Evolutionary conservation across 192 early-diverging fungal genomes (phyloP).

Genomic region (Lobosporangium transversale): DNA sequence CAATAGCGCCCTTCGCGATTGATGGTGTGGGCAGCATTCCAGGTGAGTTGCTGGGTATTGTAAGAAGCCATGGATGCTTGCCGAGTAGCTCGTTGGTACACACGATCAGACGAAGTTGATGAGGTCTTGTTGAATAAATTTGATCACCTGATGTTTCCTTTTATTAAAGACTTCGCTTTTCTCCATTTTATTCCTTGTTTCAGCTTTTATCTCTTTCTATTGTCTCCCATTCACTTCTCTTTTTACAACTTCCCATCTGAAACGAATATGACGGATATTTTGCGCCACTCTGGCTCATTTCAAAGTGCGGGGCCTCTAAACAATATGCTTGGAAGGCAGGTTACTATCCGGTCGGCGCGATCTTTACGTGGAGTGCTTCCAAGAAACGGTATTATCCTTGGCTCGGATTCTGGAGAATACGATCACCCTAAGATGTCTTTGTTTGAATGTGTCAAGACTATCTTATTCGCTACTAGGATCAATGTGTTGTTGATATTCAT

Average conservation of each 20-base stretch:
- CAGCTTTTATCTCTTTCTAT: no score
- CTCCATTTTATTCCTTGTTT: no score
- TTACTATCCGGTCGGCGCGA: conserved; percentile 32
- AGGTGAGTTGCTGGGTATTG: conserved; percentile 51
- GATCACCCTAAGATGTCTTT: conserved; percentile 27
- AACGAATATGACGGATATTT: no score
- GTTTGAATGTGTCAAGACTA: conserved; percentile 57
- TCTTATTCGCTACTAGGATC: conserved; percentile 67
- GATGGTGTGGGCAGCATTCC: conserved; percentile 68
- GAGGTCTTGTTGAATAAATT: no score
- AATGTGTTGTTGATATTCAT: conserved; percentile 81
- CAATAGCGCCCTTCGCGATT: conserved; percentile 73
- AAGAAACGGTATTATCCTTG: conserved; percentile 1
- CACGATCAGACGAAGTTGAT: no score
- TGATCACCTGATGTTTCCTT: no score
- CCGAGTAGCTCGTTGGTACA: background rate
- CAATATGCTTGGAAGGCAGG: conserved; percentile 13
- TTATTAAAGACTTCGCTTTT: no score
- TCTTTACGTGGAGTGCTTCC: conserved; percentile 25
- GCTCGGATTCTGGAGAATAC: background rate
- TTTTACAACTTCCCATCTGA: no score
- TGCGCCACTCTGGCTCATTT: background rate
- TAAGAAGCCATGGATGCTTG: conserved; percentile 15
- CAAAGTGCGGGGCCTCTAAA: conserved; percentile 21
- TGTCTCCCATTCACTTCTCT: no score